Percentiles rank a stretch among this genome's conserved stretches.
Evolutionary conservation across 257 asterid genomes (phyloP).

Genomic region (Phtheirospermum japonicum): DNA sequence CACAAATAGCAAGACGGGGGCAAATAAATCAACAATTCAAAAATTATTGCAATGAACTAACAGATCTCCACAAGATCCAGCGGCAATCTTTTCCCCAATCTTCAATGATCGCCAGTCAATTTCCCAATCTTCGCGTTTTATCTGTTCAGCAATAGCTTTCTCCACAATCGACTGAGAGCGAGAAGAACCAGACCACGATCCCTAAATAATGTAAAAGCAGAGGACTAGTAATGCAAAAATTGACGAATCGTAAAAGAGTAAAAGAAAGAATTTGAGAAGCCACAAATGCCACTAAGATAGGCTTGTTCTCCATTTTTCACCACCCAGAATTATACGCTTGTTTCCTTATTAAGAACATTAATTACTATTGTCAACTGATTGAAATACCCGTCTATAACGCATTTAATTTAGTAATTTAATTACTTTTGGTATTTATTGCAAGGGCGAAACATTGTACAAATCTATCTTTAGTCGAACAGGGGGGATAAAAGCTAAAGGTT

Average conservation of each 20-base stretch:
- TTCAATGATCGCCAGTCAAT: conserved; percentile 72
- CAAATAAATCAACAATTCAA: conserved; percentile 18
- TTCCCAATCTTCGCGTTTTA: conserved; percentile 59
- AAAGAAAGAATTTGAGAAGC: conserved; percentile 3
- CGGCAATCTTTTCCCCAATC: conserved; percentile 77
- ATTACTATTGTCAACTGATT: not conserved
- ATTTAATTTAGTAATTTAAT: too few species aligned
- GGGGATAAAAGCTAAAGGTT: not conserved
- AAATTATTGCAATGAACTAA: conserved; percentile 41
- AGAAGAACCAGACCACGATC: conserved; percentile 69
- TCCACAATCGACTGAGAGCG: conserved; percentile 45
- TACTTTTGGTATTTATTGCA: too few species aligned
- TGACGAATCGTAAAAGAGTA: conserved; percentile 20
- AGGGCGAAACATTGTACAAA: too few species aligned
- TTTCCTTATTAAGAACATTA: not conserved
- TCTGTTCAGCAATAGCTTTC: conserved; percentile 39
- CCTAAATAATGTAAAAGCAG: conserved; percentile 43
- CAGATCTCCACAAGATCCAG: conserved; percentile 90
- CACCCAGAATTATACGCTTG: too few species aligned
- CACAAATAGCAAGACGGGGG: conserved; percentile 13
- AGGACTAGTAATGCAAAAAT: conserved; percentile 14
- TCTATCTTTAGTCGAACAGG: too few species aligned
- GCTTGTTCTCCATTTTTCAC: not conserved
- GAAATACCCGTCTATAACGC: too few species aligned
- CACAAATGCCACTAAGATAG: not conserved